Percentiles rank a stretch among this genome's conserved stretches.
phyloP scores from a whole-genome alignment of 305 asterid genomes.

The Solanum hybrid region DNA sequence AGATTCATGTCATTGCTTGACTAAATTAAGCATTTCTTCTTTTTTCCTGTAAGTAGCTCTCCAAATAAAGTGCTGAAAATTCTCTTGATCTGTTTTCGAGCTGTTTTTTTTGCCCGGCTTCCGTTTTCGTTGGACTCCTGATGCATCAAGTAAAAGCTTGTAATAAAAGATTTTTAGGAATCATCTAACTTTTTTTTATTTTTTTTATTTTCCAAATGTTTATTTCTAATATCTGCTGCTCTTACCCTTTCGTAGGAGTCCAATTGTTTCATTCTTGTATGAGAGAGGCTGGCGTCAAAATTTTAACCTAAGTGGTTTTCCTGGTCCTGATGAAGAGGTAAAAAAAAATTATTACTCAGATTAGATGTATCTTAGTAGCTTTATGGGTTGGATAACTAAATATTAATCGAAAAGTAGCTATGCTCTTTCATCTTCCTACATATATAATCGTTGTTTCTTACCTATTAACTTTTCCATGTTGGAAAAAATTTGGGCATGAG shows the following conservation, averaged over 20 bases:
- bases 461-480: neutral
- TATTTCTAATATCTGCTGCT: constrained; percentile 8
- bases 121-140: neutral
- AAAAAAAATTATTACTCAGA: neutral
- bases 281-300: constrained; percentile 99
- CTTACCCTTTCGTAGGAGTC: constrained; percentile 60
- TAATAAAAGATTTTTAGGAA: neutral
- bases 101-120: neutral
- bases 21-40: neutral
- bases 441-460: neutral
- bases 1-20: neutral
- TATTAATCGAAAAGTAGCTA: neutral
- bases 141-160: neutral
- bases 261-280: constrained; percentile 75
- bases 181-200: too few species aligned
- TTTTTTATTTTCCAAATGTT: neutral
- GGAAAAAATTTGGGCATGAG: neutral
- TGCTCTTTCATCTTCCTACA: neutral
- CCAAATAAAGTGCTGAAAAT: neutral
- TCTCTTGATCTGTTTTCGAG: neutral
- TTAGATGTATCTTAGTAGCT: neutral
- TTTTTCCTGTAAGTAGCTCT: neutral
- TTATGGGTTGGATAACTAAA: neutral
- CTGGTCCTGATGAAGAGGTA: constrained; percentile 98
- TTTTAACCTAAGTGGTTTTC: constrained; percentile 78